phyloP scores from a whole-genome alignment of 495 filamentous ascomycete genomes.

The Aspergillus diversus region DNA sequence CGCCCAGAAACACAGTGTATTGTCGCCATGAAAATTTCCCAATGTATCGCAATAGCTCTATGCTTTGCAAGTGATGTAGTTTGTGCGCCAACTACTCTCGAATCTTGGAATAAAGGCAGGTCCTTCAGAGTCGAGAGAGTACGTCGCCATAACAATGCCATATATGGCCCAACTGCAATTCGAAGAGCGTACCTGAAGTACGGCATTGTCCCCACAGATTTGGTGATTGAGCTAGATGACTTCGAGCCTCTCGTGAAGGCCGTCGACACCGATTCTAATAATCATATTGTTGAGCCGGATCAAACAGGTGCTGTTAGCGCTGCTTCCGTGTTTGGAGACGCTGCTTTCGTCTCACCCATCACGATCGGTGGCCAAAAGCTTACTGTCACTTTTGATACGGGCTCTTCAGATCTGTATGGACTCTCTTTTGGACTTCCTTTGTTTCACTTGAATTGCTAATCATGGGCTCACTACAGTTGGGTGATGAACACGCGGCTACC shows the following conservation, averaged over 20 bases:
- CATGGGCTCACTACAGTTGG: conserved; percentile 55
- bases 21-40: conserved; percentile 36
- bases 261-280: conserved; percentile 23
- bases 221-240: conserved; percentile 37
- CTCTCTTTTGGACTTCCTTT: too few species aligned
- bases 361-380: conserved; percentile 73
- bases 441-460: conserved; percentile 8
- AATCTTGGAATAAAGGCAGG: conserved; percentile 33
- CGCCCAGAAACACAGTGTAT: conserved; percentile 8
- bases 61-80: conserved; percentile 44
- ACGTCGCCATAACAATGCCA: conserved; percentile 53
- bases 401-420: conserved; percentile 77
- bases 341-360: conserved; percentile 73
- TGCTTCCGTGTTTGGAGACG: conserved; percentile 62
- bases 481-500: conserved; percentile 72
- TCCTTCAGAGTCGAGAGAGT: conserved; percentile 65
- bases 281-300: conserved; percentile 30
- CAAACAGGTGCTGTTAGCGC: conserved; percentile 61
- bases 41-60: conserved; percentile 35
- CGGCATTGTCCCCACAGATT: conserved; percentile 44
- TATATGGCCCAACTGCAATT: conserved; percentile 60
- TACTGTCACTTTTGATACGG: conserved; percentile 81
- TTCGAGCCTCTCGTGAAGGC: conserved; percentile 38
- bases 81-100: conserved; percentile 33
- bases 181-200: conserved; percentile 68